Evolutionary conservation across 2,329 filamentous ascomycete genomes (phyloP).

Genomic region (Sarocladiaceae sp.): DNA sequence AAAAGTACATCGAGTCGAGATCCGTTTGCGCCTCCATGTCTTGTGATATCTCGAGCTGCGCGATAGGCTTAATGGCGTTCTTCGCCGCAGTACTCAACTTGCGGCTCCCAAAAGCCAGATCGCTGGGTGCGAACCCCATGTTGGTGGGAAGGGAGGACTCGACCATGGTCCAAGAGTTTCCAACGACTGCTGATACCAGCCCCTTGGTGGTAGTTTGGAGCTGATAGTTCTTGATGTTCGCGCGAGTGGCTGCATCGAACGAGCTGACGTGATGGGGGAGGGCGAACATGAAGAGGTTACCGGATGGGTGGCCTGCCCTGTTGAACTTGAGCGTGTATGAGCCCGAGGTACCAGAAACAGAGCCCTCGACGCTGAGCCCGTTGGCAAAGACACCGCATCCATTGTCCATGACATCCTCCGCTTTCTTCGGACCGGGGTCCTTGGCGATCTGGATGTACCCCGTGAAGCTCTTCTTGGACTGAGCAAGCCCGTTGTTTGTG

Average conservation of each 20-base stretch:
- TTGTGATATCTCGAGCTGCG: conserved; percentile 68
- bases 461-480: conserved; percentile 63
- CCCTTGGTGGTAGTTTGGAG: conserved; percentile 86
- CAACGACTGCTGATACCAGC: conserved; percentile 65
- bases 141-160: conserved; percentile 66
- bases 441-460: conserved; percentile 84
- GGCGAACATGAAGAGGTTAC: conserved; percentile 77
- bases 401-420: conserved; percentile 68
- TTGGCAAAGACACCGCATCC: conserved; percentile 71
- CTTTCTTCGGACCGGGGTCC: conserved; percentile 50
- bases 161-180: conserved; percentile 71
- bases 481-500: conserved; percentile 59
- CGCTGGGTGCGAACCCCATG: conserved; percentile 80
- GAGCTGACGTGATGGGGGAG: conserved; percentile 80
- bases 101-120: conserved; percentile 29
- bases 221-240: conserved; percentile 49
- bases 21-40: conserved; percentile 70
- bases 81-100: conserved; percentile 21
- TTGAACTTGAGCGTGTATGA: conserved; percentile 69
- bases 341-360: conserved; percentile 54
- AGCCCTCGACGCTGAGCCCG: conserved; percentile 50
- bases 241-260: conserved; percentile 56
- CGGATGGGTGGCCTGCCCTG: conserved; percentile 60
- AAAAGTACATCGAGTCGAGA: conserved; percentile 86
- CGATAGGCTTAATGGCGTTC: conserved; percentile 48